Base-by-base conservation (phyloP, 805 yeast species). In the Starmerella etchellsii region DNA sequence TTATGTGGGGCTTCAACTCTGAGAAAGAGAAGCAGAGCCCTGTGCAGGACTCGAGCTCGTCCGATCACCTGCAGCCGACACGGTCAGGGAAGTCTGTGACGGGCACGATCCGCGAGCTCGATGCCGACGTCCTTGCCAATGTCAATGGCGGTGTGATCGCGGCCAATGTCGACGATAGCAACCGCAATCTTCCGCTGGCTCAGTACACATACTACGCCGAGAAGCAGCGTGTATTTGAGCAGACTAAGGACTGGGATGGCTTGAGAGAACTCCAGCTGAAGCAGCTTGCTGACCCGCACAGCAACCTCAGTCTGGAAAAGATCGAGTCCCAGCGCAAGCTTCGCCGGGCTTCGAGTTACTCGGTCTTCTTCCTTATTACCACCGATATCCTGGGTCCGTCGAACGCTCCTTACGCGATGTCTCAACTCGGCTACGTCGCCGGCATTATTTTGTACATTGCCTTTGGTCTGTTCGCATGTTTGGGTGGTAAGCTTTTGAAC, bases 381-480 rank as follows among this genome's bases (percentile, higher is more conserved):
- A 67, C 71, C 7, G 72, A 68, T 56, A 66, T 67, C 37, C 57
- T 66, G 31, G 73, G 72, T 21, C 73, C 72, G 16, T 56, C 65
- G 11, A 57, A 62, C 36, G 70, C 72, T 18, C 72, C 71, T 3
- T 67, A 64, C 46, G 66, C 71, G 11, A 56, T 68, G 39, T 51
- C 66, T 10, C 63, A 64, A 42, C 53, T 68, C 42, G 72, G 72
- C 3, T 66, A 58, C 42, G 71, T 63, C 20, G 70, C 70, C 16
- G 72, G 73, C 27, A 53, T 62, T 39, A 58, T 66, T 23, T 53
- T 68, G 9, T 68, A 58, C 51, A 52, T 66, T 31, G 49, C 64
- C 4, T 63, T 68, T 37, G 71, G 71, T 39, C 42, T 58, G 19
- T 49, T 54, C 42, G 71, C 72, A 21, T 68, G 65, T 16, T 55